A percentile compares a stretch with the other conserved stretches of the same genome.
Conservation (phyloP, 768 basidiomycete genomes). For the Kwoniella sp. region DNA sequence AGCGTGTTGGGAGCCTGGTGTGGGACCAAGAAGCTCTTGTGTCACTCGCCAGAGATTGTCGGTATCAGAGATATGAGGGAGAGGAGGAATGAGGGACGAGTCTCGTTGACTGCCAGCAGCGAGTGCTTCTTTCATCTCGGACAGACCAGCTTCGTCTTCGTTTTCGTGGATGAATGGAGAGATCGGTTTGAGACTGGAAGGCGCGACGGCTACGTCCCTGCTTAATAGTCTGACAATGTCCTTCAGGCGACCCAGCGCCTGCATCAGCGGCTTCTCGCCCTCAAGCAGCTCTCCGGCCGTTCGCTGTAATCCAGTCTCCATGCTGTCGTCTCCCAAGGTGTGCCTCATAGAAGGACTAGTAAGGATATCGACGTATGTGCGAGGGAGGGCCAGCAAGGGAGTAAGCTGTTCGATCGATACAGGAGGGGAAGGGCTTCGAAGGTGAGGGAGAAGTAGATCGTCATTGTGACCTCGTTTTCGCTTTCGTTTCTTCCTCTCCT, state of each 20-base stretch:
- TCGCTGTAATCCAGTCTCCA: slow-evolving; percentile 53
- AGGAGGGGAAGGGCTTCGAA: slow-evolving; percentile 47
- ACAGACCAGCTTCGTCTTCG: neutral
- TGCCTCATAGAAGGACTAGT: slow-evolving; percentile 52
- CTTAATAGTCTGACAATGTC: slow-evolving; percentile 41
- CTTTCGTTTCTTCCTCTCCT: slow-evolving; percentile 20
- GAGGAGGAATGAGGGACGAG: slow-evolving; percentile 23
- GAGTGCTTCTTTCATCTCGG: slow-evolving; percentile 3
- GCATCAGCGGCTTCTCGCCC: slow-evolving; percentile 52
- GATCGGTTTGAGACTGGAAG: neutral
- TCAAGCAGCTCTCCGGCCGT: slow-evolving; percentile 56
- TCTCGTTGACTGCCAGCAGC: slow-evolving; percentile 5
- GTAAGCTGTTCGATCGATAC: slow-evolving; percentile 36
- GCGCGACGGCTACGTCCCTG: slow-evolving; percentile 27
- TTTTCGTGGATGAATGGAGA: slow-evolving; percentile 5
- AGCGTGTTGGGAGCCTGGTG: neutral
- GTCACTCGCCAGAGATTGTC: slow-evolving; percentile 50
- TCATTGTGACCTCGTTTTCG: slow-evolving; percentile 27
- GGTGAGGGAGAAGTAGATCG: slow-evolving; percentile 41
- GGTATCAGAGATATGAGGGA: slow-evolving; percentile 44
- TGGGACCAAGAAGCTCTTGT: slow-evolving; percentile 34
- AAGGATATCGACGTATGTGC: slow-evolving; percentile 52
- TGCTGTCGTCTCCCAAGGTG: slow-evolving; percentile 52
- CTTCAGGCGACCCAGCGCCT: slow-evolving; percentile 47
- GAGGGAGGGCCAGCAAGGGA: slow-evolving; percentile 44